Evolutionary conservation across 1,284 basidiomycete genomes (phyloP), one percentile per base, ranked within the genome.

Genomic region (Lentinus polychrous): DNA sequence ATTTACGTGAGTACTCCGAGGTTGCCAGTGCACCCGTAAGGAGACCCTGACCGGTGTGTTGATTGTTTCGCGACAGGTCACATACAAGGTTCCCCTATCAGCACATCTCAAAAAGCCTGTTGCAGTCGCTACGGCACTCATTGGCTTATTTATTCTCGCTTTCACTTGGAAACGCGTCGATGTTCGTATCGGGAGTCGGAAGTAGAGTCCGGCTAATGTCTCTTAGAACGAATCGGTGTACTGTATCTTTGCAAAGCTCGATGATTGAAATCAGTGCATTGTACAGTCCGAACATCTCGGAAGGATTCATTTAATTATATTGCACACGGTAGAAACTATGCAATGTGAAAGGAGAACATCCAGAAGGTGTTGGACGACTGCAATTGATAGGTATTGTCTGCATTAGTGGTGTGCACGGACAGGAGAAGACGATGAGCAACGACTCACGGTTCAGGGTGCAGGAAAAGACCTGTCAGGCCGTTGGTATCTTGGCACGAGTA

Each of bases 71-170:
- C 61, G 33, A 7, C 54, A 95, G 92, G 85, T 95, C 50, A 81
- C 84, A 35, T 97, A 97, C 75, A 81, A 76, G 55, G 85, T 94
- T 39, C 79, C 89, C 4, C 62, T 84, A 49, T 71, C 75, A 24
- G 85, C 88, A 18, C 84, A 91, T 62, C 65, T 95, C 49, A 86
- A 84, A 65, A 97, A 97, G 68, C 89, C 91, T 0, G 49, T 91
- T 27, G 79, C 81, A 7, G 86, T 91, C 33, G 79, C 83, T 18
- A 73, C 71, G 32, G 85, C 80, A 7, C 79, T 87, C 63, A 67
- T 87, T 48, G 71, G 72, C 43, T 52, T 90, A 37, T 91, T 91
- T 63, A 62, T 71, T 22, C 64, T 89, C 51, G 78, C 75, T 5
- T 65, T 85, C 50, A 67, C 75, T 41, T 75, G 73, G 53, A 74